Conservation (phyloP, 768 basidiomycete genomes). For the Boletus sp. region DNA sequence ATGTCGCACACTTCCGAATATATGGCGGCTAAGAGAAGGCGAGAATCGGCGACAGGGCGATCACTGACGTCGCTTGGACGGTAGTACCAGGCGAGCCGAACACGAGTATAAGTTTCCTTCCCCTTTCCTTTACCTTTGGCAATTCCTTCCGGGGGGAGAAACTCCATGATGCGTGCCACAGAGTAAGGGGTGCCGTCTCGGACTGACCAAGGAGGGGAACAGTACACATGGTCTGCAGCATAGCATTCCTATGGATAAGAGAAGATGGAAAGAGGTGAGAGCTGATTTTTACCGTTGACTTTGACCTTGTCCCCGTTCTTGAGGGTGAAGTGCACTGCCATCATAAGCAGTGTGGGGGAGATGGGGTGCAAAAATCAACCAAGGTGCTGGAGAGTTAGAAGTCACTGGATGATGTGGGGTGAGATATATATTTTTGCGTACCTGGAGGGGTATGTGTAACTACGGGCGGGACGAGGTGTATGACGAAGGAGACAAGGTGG, state of each 20-base stretch:
- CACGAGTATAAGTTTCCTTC: conserved; percentile 72
- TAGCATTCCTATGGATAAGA: conserved; percentile 24
- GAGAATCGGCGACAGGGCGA: conserved; percentile 85
- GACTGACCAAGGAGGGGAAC: conserved; percentile 87
- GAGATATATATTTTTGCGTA: conserved; percentile 21
- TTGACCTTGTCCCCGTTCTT: conserved; percentile 83
- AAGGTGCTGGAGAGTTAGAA: conserved; percentile 1
- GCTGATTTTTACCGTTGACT: conserved; percentile 68
- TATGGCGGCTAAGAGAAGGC: conserved; percentile 91
- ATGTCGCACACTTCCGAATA: conserved; percentile 96
- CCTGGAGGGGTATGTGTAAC: conserved; percentile 18
- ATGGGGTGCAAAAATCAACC: conserved; percentile 28
- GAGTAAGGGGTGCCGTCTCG: conserved; percentile 95
- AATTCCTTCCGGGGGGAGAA: conserved; percentile 75
- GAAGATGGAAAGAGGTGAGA: conserved; percentile 12
- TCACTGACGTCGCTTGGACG: conserved; percentile 94
- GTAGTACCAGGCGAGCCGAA: conserved; percentile 94
- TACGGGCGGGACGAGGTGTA: conserved; percentile 24
- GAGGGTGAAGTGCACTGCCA: conserved; percentile 48
- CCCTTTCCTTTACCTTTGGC: conserved; percentile 64
- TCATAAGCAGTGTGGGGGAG: conserved; percentile 21
- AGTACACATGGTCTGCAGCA: conserved; percentile 90
- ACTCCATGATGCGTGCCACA: conserved; percentile 95
- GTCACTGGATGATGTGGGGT: background rate
- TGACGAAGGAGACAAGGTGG: conserved; percentile 36